Evolutionary conservation across 371 early-diverging fungal genomes (phyloP).

Genomic region (Parasitella parasitica): DNA sequence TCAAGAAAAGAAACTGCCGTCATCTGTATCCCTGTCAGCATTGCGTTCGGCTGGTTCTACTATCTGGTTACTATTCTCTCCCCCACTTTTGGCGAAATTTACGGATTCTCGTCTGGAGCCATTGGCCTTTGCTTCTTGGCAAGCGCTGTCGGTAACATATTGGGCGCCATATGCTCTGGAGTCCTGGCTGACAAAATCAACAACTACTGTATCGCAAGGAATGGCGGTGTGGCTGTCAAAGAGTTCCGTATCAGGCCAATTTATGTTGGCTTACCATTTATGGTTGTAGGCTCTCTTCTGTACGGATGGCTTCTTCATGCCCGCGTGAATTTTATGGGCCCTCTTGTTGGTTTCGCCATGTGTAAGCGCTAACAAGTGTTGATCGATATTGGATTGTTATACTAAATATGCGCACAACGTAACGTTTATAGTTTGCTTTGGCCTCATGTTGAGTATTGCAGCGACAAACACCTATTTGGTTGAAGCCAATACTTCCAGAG

Average conservation of each 20-base stretch:
- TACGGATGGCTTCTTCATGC: slow-evolving; percentile 37
- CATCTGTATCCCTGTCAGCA: slow-evolving; percentile 21
- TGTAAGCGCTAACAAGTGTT: slow-evolving; percentile 8
- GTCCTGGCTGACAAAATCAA: slow-evolving; percentile 19
- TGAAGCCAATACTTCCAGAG: slow-evolving; percentile 17
- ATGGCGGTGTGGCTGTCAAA: slow-evolving; percentile 10
- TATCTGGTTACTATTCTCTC: slow-evolving; percentile 45
- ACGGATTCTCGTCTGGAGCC: slow-evolving; percentile 39
- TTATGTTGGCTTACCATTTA: slow-evolving; percentile 21
- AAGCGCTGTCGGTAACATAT: slow-evolving; percentile 45
- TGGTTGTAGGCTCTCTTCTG: slow-evolving; percentile 22
- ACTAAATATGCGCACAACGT: no score
- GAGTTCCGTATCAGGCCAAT: slow-evolving; percentile 22
- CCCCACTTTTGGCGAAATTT: slow-evolving; percentile 31
- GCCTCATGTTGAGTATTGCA: slow-evolving; percentile 31
- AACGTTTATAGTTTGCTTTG: slow-evolving; percentile 16
- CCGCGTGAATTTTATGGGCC: slow-evolving; percentile 25
- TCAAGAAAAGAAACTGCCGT: slow-evolving; percentile 15
- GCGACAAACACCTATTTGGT: slow-evolving; percentile 28
- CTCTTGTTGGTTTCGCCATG: slow-evolving; percentile 26
- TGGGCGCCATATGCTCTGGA: slow-evolving; percentile 44
- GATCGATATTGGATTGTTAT: no score
- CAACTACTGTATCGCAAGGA: slow-evolving; percentile 7
- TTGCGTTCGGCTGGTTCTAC: slow-evolving; percentile 51
- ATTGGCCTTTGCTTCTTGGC: slow-evolving; percentile 50